Conservation (phyloP, 2,329 filamentous ascomycete genomes). For the Sordariomycetes sp. region DNA sequence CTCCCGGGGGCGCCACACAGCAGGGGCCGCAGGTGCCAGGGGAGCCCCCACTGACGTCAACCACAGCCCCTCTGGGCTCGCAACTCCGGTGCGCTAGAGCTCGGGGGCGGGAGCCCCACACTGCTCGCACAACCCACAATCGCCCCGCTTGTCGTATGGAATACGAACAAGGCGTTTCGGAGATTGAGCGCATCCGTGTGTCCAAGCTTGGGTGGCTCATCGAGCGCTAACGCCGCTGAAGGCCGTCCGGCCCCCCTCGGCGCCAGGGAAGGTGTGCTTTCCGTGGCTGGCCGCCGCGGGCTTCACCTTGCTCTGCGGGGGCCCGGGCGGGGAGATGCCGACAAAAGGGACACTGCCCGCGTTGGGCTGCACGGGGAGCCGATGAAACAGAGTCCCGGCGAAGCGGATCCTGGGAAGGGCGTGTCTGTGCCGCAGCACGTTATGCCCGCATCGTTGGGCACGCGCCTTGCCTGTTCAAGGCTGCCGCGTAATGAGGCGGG, state of each 20-base stretch:
- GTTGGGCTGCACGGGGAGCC: background rate
- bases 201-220: background rate
- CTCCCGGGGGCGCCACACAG: background rate
- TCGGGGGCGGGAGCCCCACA: background rate
- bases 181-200: background rate
- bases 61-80: background rate
- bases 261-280: background rate
- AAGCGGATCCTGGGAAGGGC: background rate
- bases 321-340: background rate
- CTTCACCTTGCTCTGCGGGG: background rate
- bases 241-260: background rate
- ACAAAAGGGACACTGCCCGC: background rate
- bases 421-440: too few relatives aligned
- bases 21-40: background rate
- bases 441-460: too few relatives aligned
- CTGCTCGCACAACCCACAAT: background rate
- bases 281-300: background rate
- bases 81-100: background rate
- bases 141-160: background rate
- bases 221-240: background rate
- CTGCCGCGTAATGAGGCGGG: too few relatives aligned
- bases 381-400: background rate
- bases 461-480: too few relatives aligned
- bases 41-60: background rate
- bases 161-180: background rate